Base-by-base conservation (phyloP, 2,329 filamentous ascomycete genomes). In the Pseudocercospora fuligena region DNA sequence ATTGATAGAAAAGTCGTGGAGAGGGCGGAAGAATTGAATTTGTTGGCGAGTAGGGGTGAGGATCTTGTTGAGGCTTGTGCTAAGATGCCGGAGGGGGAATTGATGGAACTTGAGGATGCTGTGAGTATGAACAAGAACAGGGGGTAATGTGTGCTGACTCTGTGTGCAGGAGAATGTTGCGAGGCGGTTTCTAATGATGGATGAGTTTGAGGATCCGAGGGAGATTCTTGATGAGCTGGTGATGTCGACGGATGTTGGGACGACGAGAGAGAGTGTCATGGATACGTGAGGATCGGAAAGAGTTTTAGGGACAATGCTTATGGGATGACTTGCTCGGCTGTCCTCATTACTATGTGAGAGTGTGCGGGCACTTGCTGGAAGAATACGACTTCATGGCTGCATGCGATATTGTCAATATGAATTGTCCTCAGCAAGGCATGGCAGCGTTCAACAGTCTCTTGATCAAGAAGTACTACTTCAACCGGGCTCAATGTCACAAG, bases 1-100 rank as follows among this genome's bases (percentile, higher is more conserved):
- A 88, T 99, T 14, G 89, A 92, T 31, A 75, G 80, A 19, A 83
- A 85, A 5, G 87, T 98, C 9, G 86, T 97, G 6, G 82, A 90
- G 16, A 87, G 94, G 63, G 93, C 94, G 0, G 90, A 93, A 69
- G 86, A 89, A 7, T 84, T 99, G 40, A 87, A 90, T 23, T 78
- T 87, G 6, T 81, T 95, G 16, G 83, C 90, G 36, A 87, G 88
- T 16, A 87, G 85, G 60, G 92, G 93, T 6, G 91, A 94, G 74
- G 92, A 97, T 77, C 82, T 98, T 1, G 86, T 90, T 5, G 85
- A 88, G 31, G 87, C 89, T 21, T 97, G 92, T 78, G 87, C 91
- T 4, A 85, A 84, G 53, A 81, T 96, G 69, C 88, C 89, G 0
- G 80, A 82, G 0, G 81, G 82, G 3, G 92, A 97, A 73, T 83